phyloP scores from a whole-genome alignment of 345 rosid species.

The Ceriops zippeliana region DNA sequence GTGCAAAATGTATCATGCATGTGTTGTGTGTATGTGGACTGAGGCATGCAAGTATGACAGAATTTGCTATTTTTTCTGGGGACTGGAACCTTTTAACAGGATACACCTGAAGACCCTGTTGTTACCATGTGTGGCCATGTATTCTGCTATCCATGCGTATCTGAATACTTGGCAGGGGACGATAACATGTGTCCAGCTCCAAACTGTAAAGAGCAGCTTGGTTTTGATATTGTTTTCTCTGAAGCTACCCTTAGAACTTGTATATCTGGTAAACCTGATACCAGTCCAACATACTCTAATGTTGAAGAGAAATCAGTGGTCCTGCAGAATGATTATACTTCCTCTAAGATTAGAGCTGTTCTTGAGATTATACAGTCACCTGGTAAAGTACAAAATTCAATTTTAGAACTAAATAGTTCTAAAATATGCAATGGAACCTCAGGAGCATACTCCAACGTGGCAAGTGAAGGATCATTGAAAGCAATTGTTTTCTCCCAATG shows the following conservation, averaged over 20 bases:
- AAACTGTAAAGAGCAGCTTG: slow-evolving; percentile 66
- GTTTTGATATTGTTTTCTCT: slow-evolving; percentile 71
- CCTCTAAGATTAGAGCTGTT: slow-evolving; percentile 77
- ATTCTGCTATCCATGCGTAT: slow-evolving; percentile 85
- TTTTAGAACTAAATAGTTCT: slow-evolving; percentile 30
- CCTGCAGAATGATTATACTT: slow-evolving; percentile 51
- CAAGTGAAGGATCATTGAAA: slow-evolving; percentile 51
- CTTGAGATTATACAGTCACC: slow-evolving; percentile 58
- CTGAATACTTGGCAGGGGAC: slow-evolving; percentile 70
- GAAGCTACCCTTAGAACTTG: slow-evolving; percentile 61
- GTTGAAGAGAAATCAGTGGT: slow-evolving; percentile 34
- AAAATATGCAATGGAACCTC: slow-evolving; percentile 27
- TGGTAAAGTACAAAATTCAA: slow-evolving; percentile 31
- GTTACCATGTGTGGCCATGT: slow-evolving; percentile 85
- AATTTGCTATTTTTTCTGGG: slow-evolving; percentile 7
- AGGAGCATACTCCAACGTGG: slow-evolving; percentile 30
- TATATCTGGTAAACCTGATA: slow-evolving; percentile 37
- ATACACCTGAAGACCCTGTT: slow-evolving; percentile 87
- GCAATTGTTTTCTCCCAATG: slow-evolving; percentile 90
- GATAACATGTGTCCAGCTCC: slow-evolving; percentile 73
- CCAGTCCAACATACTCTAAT: slow-evolving; percentile 36
- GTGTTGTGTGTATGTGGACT: no score
- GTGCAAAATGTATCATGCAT: no score
- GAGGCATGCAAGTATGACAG: not conserved
- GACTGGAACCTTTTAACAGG: slow-evolving; percentile 49